Base-by-base conservation (phyloP, 805 yeast genomes). In the Monosporozyma aerobia region DNA sequence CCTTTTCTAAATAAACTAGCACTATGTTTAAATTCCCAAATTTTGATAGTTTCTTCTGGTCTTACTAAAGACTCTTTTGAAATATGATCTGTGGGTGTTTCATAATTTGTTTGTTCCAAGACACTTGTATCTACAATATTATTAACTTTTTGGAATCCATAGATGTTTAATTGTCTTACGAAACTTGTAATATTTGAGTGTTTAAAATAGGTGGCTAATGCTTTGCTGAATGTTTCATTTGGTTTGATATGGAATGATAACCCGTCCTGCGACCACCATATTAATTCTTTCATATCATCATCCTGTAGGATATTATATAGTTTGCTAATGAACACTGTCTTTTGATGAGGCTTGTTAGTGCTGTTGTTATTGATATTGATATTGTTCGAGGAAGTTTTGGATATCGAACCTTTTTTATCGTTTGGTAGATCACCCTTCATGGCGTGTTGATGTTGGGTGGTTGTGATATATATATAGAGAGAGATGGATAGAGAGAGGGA, bases 301-400 rank as follows among this genome's bases (percentile, higher is more conserved):
- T 92, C 97, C 60, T 90, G 95, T 48, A 92, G 77, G 95, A 92
- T 92, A 57, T 85, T 82, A 73, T 87, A 90, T 27, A 92, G 77
- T 65, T 92, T 92, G 69, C 90, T 96, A 54, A 90, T 87, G 71
- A 92, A 92, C 5, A 82, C 80, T 1, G 82, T 74, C 58, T 79
- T 80, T 53, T 72, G 51, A 25, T 41, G 51, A n/a, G 40, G 41
- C 33, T 49, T 49, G 13, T n/a, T n/a, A 30, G 32, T 35, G 5
- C 14, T 14, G 7, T 35, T 35, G 7, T 35, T 35, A 35, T 35
- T 35, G 14, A 13, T 39, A 27, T 27, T 27, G 29, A 5, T 27
- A 7, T 27, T 27, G n/a, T 35, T 39, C 5, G 43, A 39, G 9
- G 43, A 39, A 39, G 43, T 9, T 39, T 13, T 16, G 3, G 43